Base-by-base conservation (phyloP, 768 basidiomycete species). In the Auricularia heimuer region DNA sequence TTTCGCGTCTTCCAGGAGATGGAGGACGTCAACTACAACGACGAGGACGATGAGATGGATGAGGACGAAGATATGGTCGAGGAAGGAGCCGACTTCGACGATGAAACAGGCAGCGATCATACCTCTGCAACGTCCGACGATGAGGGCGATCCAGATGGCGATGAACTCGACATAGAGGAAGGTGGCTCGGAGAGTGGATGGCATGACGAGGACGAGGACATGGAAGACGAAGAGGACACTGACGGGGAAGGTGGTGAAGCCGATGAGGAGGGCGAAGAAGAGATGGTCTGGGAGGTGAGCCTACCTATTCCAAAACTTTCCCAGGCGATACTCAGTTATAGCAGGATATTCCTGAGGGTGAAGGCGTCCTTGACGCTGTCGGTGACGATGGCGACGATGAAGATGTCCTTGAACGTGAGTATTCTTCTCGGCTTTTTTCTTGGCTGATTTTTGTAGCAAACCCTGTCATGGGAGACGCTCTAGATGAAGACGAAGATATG, bases 21-120 rank as follows among this genome's bases (percentile, higher is more conserved):
- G 89, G 91, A 92, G 66, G 91, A 91, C 67, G 81, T 82, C 7
- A 82, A 87, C 65, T 90, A 85, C 72, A 73, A 65, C 70, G 75
- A 70, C 42, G 79, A 80, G 33, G 89, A 89, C 64, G 90, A 90
- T 54, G 88, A 85, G 61, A 90, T 91, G 82, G 90, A 88, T n/a
- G 91, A 84, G 2, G 88, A 69, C 37, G 73, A 85, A 16, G 87
- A 87, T 18, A 91, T 89, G 2, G 89, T 86, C 65, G 92, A 94
- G 63, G 88, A 90, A 47, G 92, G 92, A 54, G 90, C 90, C 85
- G 93, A 94, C 60, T 90, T 88, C 67, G 91, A 84, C 4, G 92
- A 92, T 21, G 90, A 88, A 65, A 87, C 88, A 0, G 89, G 87
- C 33, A 92, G 89, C 67, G 90, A 90, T 66, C 89, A 87, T 62